These are phyloP conservation scores for Cryptococcus wingfieldii DNA, from an alignment of 1,284 basidiomycete species.

Conservation along the genomic window DNA sequence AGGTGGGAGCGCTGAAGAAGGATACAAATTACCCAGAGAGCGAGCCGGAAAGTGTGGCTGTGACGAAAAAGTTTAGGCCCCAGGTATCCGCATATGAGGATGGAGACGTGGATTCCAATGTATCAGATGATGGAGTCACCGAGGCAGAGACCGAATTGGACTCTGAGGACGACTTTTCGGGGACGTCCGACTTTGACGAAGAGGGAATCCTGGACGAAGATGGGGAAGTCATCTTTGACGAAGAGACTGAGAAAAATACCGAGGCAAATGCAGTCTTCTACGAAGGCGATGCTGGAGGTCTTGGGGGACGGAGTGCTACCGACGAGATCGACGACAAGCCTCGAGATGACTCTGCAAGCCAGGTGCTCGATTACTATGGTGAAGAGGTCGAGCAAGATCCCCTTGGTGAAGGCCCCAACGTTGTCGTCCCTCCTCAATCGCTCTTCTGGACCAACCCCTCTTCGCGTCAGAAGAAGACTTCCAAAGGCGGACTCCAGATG, in stretches of 20 bases:
- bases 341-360: slow-evolving; percentile 8
- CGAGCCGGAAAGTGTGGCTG: slow-evolving; percentile 47
- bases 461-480: slow-evolving; percentile 21
- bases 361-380: slow-evolving; percentile 55
- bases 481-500: slow-evolving; percentile 48
- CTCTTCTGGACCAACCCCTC: slow-evolving; percentile 28
- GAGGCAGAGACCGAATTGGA: slow-evolving; percentile 50
- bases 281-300: slow-evolving; percentile 35
- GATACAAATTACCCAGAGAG: slow-evolving; percentile 66
- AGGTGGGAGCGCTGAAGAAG: slow-evolving; percentile 62
- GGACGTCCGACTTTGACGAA: slow-evolving; percentile 50
- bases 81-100: slow-evolving; percentile 45
- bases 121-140: slow-evolving; percentile 32
- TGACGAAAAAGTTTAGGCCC: slow-evolving; percentile 48
- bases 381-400: slow-evolving; percentile 50
- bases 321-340: slow-evolving; percentile 14
- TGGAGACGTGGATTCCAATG: slow-evolving; percentile 30
- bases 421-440: slow-evolving; percentile 55
- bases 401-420: slow-evolving; percentile 65
- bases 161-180: slow-evolving; percentile 31
- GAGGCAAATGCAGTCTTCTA: slow-evolving; percentile 64
- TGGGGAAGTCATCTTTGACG: slow-evolving; percentile 64
- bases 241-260: slow-evolving; percentile 67
- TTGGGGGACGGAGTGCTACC: slow-evolving; percentile 36
- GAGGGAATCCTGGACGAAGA: slow-evolving; percentile 37